These are phyloP conservation scores for Fusarium tjaetaba DNA, from an alignment of 2,329 filamentous ascomycete species.

Conservation along the genomic window DNA sequence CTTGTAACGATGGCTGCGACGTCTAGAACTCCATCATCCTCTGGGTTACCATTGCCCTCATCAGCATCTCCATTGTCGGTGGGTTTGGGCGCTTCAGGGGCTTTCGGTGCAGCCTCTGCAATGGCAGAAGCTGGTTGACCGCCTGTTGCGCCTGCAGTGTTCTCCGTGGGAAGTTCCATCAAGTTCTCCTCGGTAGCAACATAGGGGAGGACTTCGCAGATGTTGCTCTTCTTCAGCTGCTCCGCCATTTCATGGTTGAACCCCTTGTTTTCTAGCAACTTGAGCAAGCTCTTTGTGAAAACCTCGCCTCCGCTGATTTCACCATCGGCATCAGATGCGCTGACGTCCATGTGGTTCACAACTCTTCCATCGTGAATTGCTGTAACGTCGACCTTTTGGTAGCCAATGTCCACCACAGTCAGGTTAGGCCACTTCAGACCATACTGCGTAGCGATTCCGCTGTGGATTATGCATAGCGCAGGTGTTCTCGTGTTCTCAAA, in stretches of 20 bases:
- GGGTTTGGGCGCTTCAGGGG: constrained; percentile 52
- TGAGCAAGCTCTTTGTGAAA: constrained; percentile 78
- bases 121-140: constrained; percentile 11
- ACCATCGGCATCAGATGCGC: constrained; percentile 60
- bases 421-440: constrained; percentile 79
- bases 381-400: constrained; percentile 91
- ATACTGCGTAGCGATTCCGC: constrained; percentile 87
- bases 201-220: constrained; percentile 74
- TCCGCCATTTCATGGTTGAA: constrained; percentile 75
- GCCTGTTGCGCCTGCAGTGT: constrained; percentile 43
- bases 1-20: constrained; percentile 86
- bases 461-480: constrained; percentile 89
- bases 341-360: constrained; percentile 72
- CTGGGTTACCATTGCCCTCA: constrained; percentile 55
- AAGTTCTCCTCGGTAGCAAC: constrained; percentile 55
- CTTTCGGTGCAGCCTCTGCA: constrained; percentile 47
- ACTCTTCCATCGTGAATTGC: constrained; percentile 86
- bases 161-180: constrained; percentile 61
- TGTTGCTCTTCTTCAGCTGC: constrained; percentile 72
- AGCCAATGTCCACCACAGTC: constrained; percentile 90
- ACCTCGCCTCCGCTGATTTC: constrained; percentile 82
- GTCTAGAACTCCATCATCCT: constrained; percentile 80
- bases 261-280: constrained; percentile 69
- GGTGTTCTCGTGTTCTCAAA: constrained; percentile 98
- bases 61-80: constrained; percentile 51